These are phyloP conservation scores for Hymenoscyphus fraxineus DNA, from an alignment of 2,329 filamentous ascomycete genomes.

Conservation along the genomic window DNA sequence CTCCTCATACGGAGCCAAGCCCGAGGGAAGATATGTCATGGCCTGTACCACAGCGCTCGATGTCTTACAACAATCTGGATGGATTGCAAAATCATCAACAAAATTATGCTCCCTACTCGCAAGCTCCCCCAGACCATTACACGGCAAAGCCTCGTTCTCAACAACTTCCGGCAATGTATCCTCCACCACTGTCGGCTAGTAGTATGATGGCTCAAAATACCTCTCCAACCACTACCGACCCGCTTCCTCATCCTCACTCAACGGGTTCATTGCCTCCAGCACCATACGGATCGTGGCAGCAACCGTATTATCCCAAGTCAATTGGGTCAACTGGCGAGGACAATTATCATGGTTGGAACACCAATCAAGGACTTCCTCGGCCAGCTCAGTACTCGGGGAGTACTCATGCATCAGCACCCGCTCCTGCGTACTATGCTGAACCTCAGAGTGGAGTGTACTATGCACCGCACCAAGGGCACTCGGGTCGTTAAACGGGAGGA, in stretches of 20 bases:
- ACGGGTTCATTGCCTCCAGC: conserved; percentile 23
- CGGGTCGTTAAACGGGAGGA: conserved; percentile 21
- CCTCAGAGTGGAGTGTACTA: conserved; percentile 28
- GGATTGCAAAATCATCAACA: conserved; percentile 30
- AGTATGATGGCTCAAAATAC: conserved; percentile 20
- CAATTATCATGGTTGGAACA: conserved; percentile 27
- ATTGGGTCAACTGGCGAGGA: conserved; percentile 22
- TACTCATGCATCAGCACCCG: conserved; percentile 16
- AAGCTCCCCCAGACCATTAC: conserved; percentile 24
- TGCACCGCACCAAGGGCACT: conserved; percentile 19
- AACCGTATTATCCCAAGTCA: conserved; percentile 31
- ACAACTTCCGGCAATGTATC: conserved; percentile 29
- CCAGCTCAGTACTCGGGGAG: conserved; percentile 19
- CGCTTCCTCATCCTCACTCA: conserved; percentile 26
- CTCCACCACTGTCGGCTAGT: conserved; percentile 23
- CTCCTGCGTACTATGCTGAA: conserved; percentile 26
- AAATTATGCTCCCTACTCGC: conserved; percentile 24
- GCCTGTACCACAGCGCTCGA: conserved; percentile 34
- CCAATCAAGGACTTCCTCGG: conserved; percentile 20
- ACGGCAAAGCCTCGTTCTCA: conserved; percentile 26
- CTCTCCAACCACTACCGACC: conserved; percentile 23
- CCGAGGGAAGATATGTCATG: conserved; percentile 32
- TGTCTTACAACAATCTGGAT: conserved; percentile 35
- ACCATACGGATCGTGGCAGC: conserved; percentile 30
- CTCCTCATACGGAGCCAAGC: conserved; percentile 26